Evolutionary conservation across 2,329 filamentous ascomycete genomes (phyloP), one percentile per base, ranked within the genome.

Genomic region (Hypoxylon sp.): DNA sequence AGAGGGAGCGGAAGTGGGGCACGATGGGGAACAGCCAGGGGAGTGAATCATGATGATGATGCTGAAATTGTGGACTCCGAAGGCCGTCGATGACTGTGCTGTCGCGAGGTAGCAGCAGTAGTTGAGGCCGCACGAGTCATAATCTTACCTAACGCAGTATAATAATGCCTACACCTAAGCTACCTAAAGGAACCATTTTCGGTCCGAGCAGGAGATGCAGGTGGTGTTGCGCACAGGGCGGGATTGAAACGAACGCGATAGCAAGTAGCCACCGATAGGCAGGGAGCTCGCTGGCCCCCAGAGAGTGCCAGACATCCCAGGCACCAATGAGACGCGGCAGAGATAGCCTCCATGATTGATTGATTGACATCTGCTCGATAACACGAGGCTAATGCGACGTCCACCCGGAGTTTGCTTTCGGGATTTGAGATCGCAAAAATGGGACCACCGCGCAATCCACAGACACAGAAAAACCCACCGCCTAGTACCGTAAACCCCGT

Each of bases 1-100:
- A 0, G 91, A 94, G 76, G 86, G 83, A 3, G 77, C 79, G 27
- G 77, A 79, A 51, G 74, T 73, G 51, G 65, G 69, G 37, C 61
- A 59, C n/a, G 19, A 67, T 1, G 65, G 56, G 37, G 58, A 39
- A 48, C 24, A 27, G 24, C 47, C 51, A 51, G 58, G 64, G 56
- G 56, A 50, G 46, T 47, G 68, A 52, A 13, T 35, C 13, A 35
- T 19, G 27, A 15, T 37, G 32, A 32, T 32, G 31, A 10, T 32
- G 61, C 37, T 60, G 69, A 72, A 62, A 70, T 62, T 19, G 72
- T 75, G 65, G 72, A 69, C 7, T 77, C 76, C 54, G 60, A 65
- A 50, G 73, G 32, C 7, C 74, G 21, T 71, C 51, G n/a, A 51
- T 68, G 60, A 63, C 69, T 67, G 54, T 42, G 62, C 71, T 63